Base-by-base conservation (phyloP, 441 rosid species). In the Kokia cookei region DNA sequence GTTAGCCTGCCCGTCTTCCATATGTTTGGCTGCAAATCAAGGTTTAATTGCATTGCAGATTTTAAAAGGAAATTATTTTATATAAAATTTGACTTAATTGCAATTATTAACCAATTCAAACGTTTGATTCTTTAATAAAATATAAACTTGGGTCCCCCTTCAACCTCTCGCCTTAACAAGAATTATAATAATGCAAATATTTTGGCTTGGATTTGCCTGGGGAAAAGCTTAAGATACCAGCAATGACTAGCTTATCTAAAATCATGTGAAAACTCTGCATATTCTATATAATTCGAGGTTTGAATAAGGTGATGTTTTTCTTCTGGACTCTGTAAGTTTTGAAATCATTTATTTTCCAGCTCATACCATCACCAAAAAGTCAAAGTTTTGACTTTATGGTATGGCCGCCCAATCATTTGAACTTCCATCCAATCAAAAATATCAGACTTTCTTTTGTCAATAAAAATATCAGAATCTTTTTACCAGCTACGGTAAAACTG, bases 301-400 rank as follows among this genome's bases (percentile, higher is more conserved):
- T 65, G 2, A 65, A 22, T 35, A 24, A 62, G 11, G 11, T 26
- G 19, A 29, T 32, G 5, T 32, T 19, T 19, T 19, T 32, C 37
- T 4, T 32, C 37, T 4, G 35, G 35, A 13, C 1, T 8, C 7
- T 43, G 47, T 43, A 10, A 57, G 11, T 10, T 10, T 19, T 19
- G 22, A 0, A 19, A 19, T 0, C 22, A 19, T 19, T 19, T 19
- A 19, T 19, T 19, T 55, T 73, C 76, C 80, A 77, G 77, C 77
- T 19, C 69, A 55, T 40, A 26, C 26, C 14, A 47, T 76, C 29
- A 51, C 61, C 78, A 14, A 75, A 77, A 82, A 71, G 86, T 82
- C 86, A 75, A 80, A 43, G 54, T 32, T 40, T 78, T 78, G 81
- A 79, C 77, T 22, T 67, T 53, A 2, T 53, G 55, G 54, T 12